Evolutionary conservation across 2,329 filamentous ascomycete species (phyloP).

Genomic region (Plectosphaerella plurivora): DNA sequence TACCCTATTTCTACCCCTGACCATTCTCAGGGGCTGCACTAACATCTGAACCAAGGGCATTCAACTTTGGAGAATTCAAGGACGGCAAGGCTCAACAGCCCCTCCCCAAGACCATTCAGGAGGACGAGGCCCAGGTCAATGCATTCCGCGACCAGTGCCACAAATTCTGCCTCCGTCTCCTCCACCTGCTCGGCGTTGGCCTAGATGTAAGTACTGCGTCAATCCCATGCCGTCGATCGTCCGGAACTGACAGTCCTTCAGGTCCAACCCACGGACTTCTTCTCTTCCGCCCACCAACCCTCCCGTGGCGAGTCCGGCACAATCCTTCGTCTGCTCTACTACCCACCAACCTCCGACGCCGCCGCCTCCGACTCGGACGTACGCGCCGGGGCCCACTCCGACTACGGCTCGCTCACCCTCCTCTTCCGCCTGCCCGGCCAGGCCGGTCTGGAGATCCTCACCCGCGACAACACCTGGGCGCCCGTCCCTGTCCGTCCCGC

Average conservation of each 20-base stretch:
- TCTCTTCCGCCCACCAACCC: slow-evolving; percentile 45
- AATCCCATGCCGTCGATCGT: slow-evolving; percentile 3
- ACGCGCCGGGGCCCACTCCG: slow-evolving; percentile 86
- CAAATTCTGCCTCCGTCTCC: slow-evolving; percentile 65
- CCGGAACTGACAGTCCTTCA: slow-evolving; percentile 11
- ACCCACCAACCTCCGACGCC: slow-evolving; percentile 50
- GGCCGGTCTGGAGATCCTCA: slow-evolving; percentile 79
- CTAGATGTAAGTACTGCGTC: slow-evolving; percentile 50
- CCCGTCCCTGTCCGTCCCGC: slow-evolving; percentile 64
- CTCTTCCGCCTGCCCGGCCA: slow-evolving; percentile 85
- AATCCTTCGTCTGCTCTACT: slow-evolving; percentile 69
- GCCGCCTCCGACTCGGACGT: slow-evolving; percentile 54
- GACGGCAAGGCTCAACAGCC: slow-evolving; percentile 69
- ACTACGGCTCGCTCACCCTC: slow-evolving; percentile 71
- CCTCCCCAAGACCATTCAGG: slow-evolving; percentile 60
- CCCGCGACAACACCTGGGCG: slow-evolving; percentile 50
- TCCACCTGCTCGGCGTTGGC: slow-evolving; percentile 73
- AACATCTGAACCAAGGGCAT: slow-evolving; percentile 56
- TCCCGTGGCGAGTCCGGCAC: slow-evolving; percentile 44
- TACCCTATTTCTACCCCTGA: not conserved
- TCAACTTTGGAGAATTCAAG: slow-evolving; percentile 83
- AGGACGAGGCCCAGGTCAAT: slow-evolving; percentile 56
- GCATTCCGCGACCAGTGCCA: slow-evolving; percentile 70
- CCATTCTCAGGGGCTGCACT: not conserved
- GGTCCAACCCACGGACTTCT: slow-evolving; percentile 48